Evolutionary conservation across 2,329 filamentous ascomycete genomes (phyloP).

Genomic region (Metarhizium sp.): DNA sequence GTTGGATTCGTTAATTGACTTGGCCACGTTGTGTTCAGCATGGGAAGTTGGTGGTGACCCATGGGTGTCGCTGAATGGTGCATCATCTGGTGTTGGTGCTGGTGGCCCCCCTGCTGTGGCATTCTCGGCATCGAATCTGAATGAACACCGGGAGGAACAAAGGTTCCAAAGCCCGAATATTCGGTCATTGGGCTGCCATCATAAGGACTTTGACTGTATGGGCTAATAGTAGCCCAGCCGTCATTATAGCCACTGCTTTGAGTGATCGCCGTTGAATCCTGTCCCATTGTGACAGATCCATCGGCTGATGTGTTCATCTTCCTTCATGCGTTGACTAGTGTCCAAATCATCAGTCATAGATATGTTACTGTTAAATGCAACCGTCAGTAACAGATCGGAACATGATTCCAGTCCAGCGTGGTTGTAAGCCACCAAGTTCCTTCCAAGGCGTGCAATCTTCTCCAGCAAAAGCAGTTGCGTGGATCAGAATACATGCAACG

Average conservation of each 20-base stretch:
- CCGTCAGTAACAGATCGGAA: background rate
- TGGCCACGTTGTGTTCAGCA: slow-evolving; percentile 69
- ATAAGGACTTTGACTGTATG: slow-evolving; percentile 54
- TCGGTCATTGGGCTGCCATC: slow-evolving; percentile 50
- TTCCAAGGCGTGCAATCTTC: background rate
- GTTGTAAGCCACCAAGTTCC: background rate
- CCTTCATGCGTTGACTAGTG: slow-evolving; percentile 5
- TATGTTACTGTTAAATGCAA: background rate
- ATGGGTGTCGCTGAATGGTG: slow-evolving; percentile 29
- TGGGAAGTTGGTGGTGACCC: slow-evolving; percentile 52
- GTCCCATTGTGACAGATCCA: slow-evolving; percentile 20
- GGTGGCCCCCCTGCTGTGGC: slow-evolving; percentile 43
- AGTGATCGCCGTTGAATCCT: slow-evolving; percentile 20
- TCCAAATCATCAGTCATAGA: background rate
- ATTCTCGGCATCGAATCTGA: slow-evolving; percentile 42
- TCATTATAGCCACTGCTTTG: slow-evolving; percentile 27
- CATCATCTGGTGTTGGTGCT: slow-evolving; percentile 20
- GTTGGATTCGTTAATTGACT: slow-evolving; percentile 70
- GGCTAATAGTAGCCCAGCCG: slow-evolving; percentile 46
- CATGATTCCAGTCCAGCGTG: background rate
- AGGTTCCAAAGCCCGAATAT: slow-evolving; percentile 49
- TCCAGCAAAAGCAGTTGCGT: no score
- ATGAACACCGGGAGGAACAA: slow-evolving; percentile 43
- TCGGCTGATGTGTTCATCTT: slow-evolving; percentile 25
- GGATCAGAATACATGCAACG: no score